Base-by-base conservation (phyloP, 257 asterid genomes). In the Jasminum sambac region DNA sequence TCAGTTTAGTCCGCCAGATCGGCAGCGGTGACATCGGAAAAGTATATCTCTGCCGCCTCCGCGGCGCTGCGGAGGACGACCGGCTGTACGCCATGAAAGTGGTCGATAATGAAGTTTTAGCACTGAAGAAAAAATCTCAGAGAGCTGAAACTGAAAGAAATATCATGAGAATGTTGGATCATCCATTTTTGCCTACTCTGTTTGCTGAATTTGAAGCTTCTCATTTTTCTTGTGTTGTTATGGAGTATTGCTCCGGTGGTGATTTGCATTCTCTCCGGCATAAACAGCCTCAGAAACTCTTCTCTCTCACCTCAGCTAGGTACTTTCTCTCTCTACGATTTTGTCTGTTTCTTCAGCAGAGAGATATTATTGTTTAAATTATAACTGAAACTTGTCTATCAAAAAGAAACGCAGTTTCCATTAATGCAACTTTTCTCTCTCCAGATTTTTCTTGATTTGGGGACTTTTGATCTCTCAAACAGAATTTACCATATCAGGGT, bases 11-110 rank as follows among this genome's bases (percentile, higher is more conserved):
- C 69, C 84, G 90, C 5, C 96, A 89, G 80, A 89, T 89, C 82
- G 98, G 98, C 2, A 81, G 95, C 75, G 98, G 98, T 34, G 98
- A 91, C 67, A 92, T 92, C 44, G 96, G 96, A 0, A 75, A 86
- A 25, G 98, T 92, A 2, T 92, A 86, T 59, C 68, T 67, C 39
- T 67, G 73, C 86, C 76, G 86, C 74, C 78, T 79, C 67, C 81
- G 87, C 36, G 75, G 80, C 2, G 78, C 70, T 21, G 80, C 57
- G 63, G 86, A 80, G 23, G 86, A 75, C 9, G 81, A 68, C 23
- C 69, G 79, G 66, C 76, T 84, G 0, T 91, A 87, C 78, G 98
- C 98, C n/a, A 89, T 92, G 96, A 92, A 92, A 19, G 96, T 92
- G 48, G 95, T 92, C 80, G 96, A 91, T 12, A 86, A 78, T 5